Base-by-base conservation (phyloP, 106 monocot species). In the Dioscorea dumetorum region DNA sequence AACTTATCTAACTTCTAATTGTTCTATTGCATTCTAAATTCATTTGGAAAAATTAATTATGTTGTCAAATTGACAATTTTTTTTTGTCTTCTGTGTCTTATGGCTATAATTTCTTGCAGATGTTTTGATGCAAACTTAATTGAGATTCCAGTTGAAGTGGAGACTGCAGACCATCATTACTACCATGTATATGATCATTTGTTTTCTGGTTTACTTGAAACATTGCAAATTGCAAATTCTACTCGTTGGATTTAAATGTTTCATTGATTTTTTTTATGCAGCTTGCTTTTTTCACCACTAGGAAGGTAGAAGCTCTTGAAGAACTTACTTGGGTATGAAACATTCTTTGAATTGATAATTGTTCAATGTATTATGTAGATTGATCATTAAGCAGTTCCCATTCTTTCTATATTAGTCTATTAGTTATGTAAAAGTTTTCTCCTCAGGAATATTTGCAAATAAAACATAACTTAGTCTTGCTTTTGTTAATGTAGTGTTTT, bases 71-170 rank as follows among this genome's bases (percentile, higher is more conserved):
- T 41, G 41, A 41, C 41, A 3, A 5, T 6, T 41, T 41, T 41
- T 10, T 41, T 41, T 41, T 41, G 0, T 41, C 6, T 10, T 41
- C 6, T 41, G 0, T 41, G 9, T 41, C 41, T 41, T 41, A 41
- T 54, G 8, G 3, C 18, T 54, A 14, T 16, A 18, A 54, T 54
- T 54, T 19, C 15, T 54, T 54, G 12, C 19, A 99, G 97, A 76
- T 99, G 97, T 57, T 61, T 48, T 79, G 97, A 99, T 79, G 89
- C 89, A 15, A 99, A 93, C 64, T 31, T 99, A 63, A 75, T 93
- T 57, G 89, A 71, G 41, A 74, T 99, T 59, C 97, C 97, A 1
- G 83, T 99, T 49, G 90, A 93, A 77, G 73, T 92, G 53, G 97
- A 99, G 71, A 83, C 80, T 20, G 87, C 97, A 13, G 97, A 99